Evolutionary conservation across 345 rosid species (phyloP).

Genomic region (Populus davidiana): DNA sequence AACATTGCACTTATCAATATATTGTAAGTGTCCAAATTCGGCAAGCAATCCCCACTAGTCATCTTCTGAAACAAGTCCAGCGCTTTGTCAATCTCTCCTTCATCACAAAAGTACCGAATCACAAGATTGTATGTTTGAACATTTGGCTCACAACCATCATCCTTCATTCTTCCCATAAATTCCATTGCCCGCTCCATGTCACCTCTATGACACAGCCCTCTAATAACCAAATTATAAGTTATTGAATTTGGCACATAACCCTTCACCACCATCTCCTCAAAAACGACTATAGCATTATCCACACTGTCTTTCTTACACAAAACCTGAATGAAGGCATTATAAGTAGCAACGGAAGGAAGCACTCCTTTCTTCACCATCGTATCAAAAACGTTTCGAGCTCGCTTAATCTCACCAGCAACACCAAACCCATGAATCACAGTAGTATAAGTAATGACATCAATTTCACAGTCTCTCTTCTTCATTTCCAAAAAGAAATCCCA

Average conservation of each 20-base stretch:
- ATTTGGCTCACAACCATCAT: constrained; percentile 62
- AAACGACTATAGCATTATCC: constrained; percentile 62
- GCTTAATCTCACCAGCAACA: constrained; percentile 58
- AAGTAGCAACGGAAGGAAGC: constrained; percentile 82
- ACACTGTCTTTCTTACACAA: constrained; percentile 85
- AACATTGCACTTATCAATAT: constrained; percentile 80
- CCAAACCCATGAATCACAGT: constrained; percentile 82
- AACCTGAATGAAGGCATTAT: constrained; percentile 84
- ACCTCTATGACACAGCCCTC: constrained; percentile 80
- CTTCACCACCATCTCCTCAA: constrained; percentile 75
- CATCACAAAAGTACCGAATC: constrained; percentile 65
- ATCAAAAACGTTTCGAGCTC: constrained; percentile 61
- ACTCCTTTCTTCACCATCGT: constrained; percentile 69
- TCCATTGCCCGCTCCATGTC: constrained; percentile 57
- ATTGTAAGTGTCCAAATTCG: constrained; percentile 83
- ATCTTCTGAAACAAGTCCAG: constrained; percentile 65
- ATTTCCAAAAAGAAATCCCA: constrained; percentile 85
- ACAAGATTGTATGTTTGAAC: constrained; percentile 73
- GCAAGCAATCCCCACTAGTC: constrained; percentile 63
- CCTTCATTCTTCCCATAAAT: constrained; percentile 62
- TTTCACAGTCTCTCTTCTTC: constrained; percentile 70
- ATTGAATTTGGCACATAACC: constrained; percentile 65
- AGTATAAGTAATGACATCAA: constrained; percentile 78
- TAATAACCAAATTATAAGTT: constrained; percentile 67
- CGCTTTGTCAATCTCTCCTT: constrained; percentile 67